Base-by-base conservation (phyloP, 805 yeast species). In the Candida methanosorbosa region DNA sequence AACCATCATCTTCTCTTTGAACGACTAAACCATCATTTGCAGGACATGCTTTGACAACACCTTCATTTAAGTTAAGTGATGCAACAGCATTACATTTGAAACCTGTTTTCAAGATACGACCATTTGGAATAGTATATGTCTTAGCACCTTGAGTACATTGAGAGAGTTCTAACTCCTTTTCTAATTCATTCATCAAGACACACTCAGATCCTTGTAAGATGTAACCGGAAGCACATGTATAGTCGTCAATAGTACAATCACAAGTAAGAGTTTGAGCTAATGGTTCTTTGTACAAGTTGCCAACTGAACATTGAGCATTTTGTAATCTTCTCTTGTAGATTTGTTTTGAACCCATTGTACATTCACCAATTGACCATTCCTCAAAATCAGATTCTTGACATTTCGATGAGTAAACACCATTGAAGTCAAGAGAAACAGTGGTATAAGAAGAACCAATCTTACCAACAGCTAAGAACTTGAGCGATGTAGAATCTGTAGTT, bases 401-500 rank as follows among this genome's bases (percentile, higher is more conserved):
- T 27, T 38, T 30, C 3, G 39, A 30, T 13, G 37, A 23, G 33
- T 46, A 45, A 3, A 55, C 49, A 2, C 60, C 61, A 7, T 46
- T 47, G 52, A 72, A 78, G 3, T 78, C 75, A 3, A 66, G 57
- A 5, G 70, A 43, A 44, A 79, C 71, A 40, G 78, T 75, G 24
- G 75, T 48, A 22, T 31, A 38, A 6, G 31, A 32, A 1, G 54
- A 30, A 12, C 15, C 13, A 5, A 27, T 14, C 2, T 33, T 18
- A 5, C 81, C 84, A 11, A 60, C 46, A 3, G 78, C 34, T 12
- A 78, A 39, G 44, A 82, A 78, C 40, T 67, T 72, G 18, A 61
- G 46, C 3, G 84, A 75, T 0, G 85, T 69, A 0, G 86, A 81
- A 53, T 81, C 90, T 12, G 71, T 63, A 1, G 83, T 69, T 1